Evolutionary conservation across 257 asterid species (phyloP), one percentile per base, ranked within the genome.

Genomic region (Buddleja alternifolia): DNA sequence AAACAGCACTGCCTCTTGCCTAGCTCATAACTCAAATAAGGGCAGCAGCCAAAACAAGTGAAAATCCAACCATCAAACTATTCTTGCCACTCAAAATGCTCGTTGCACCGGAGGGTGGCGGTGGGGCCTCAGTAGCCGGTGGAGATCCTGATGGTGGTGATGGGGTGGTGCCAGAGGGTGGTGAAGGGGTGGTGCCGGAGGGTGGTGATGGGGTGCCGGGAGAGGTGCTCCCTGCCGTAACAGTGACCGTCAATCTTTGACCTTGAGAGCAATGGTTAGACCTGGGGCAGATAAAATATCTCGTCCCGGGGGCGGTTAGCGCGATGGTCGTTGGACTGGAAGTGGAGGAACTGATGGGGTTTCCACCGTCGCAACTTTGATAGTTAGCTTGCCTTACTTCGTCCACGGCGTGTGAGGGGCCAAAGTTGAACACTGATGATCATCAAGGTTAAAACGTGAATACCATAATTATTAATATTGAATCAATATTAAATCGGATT

Each of bases 1-100:
- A 45, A 71, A 73, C 57, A 69, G 89, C 90, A 85, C 87, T 84
- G 96, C 87, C 90, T 88, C 86, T 82, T 65, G 76, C 97, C 91
- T 82, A 82, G 88, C 86, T 83, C 79, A 78, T 71, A 21, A 73
- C 7, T 14, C 65, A 84, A 69, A 84, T 44, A 70, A 87, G 10
- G 64, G 80, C 83, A 11, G 65, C 84, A 11, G 65, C 87, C 75
- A 83, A 54, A 47, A 60, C 73, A 56, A 84, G 52, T 8, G 83
- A 70, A 44, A 78, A 23, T 12, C 76, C 88, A 9, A 71, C 67
- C 60, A 71, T 51, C 65, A 80, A n/a, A 57, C 73, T 61, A 54
- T 19, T 74, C 19, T 61, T 7, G 70, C 76, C 78, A 52, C 76
- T 81, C 67, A 78, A 56, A 21, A 10, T 60, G 21, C 70, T 60